These are phyloP conservation scores for Naematelia aurantialba DNA, from an alignment of 768 basidiomycete species.

Conservation along the genomic window DNA sequence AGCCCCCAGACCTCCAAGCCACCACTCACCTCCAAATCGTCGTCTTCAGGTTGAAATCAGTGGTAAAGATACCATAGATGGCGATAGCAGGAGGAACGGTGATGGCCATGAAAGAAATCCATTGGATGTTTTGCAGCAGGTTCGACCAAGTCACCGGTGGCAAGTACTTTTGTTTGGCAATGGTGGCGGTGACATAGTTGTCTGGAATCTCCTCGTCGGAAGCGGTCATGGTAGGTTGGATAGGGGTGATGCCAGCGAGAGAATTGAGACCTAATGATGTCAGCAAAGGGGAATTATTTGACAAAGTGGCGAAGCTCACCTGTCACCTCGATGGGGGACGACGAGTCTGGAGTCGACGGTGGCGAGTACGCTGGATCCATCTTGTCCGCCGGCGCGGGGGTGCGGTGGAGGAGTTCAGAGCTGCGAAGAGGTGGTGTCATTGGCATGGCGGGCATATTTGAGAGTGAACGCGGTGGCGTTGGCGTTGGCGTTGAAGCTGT, in stretches of 20 bases:
- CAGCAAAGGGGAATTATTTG: neutral
- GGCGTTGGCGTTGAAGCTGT: neutral
- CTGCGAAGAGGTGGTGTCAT: slow-evolving; percentile 8
- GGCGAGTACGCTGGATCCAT: slow-evolving; percentile 43
- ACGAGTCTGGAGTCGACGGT: slow-evolving; percentile 33
- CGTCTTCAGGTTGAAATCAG: slow-evolving; percentile 65
- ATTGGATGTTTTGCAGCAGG: slow-evolving; percentile 60
- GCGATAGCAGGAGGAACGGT: slow-evolving; percentile 70
- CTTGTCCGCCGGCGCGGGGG: slow-evolving; percentile 24
- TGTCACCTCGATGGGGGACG: slow-evolving; percentile 17
- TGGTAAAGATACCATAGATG: slow-evolving; percentile 66
- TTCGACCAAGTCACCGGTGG: slow-evolving; percentile 67
- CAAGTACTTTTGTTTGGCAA: slow-evolving; percentile 64
- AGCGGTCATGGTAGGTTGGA: slow-evolving; percentile 42
- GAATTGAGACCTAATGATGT: slow-evolving; percentile 23
- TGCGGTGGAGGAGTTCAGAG: neutral
- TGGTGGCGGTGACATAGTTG: slow-evolving; percentile 74
- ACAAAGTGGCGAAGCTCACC: slow-evolving; percentile 13
- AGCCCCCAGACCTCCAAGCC: neutral
- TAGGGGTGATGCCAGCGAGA: slow-evolving; percentile 31
- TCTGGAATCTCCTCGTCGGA: slow-evolving; percentile 60
- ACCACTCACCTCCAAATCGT: slow-evolving; percentile 55
- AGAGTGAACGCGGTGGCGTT: neutral
- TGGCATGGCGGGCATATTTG: slow-evolving; percentile 1
- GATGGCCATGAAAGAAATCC: slow-evolving; percentile 70